Percentiles rank a stretch among this genome's conserved stretches.
Evolutionary conservation across 2,329 filamentous ascomycete species (phyloP).

Genomic region (Amesomyces nigricolor): DNA sequence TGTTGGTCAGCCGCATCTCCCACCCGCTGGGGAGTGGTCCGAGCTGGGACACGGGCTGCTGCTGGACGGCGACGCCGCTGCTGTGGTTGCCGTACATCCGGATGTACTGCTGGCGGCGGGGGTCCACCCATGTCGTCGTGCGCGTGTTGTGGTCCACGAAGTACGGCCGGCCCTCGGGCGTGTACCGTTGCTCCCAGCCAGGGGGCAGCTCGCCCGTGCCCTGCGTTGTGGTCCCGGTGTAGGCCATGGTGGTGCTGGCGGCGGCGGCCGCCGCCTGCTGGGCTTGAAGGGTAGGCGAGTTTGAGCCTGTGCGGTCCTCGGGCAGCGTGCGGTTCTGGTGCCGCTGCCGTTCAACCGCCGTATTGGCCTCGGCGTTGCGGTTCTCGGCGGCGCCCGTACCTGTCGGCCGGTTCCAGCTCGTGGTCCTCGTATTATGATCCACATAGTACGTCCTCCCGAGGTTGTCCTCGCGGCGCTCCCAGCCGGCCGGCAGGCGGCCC

Average conservation of each 20-base stretch:
- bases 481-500: slow-evolving; percentile 83
- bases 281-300: slow-evolving; percentile 70
- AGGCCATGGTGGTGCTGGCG: slow-evolving; percentile 78
- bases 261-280: slow-evolving; percentile 40
- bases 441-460: slow-evolving; percentile 95
- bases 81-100: slow-evolving; percentile 92
- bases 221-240: slow-evolving; percentile 88
- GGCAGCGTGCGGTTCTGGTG: slow-evolving; percentile 95
- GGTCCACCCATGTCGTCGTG: slow-evolving; percentile 98
- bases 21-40: slow-evolving; percentile 93
- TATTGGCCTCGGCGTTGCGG: slow-evolving; percentile 79
- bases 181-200: slow-evolving; percentile 94
- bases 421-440: slow-evolving; percentile 93
- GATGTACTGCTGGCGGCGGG: slow-evolving; percentile 94
- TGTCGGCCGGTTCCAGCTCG: slow-evolving; percentile 89
- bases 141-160: slow-evolving; percentile 98
- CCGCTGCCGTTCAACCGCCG: slow-evolving; percentile 83
- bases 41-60: slow-evolving; percentile 94
- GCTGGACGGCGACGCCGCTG: slow-evolving; percentile 81
- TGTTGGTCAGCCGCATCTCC: slow-evolving; percentile 99
- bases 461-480: slow-evolving; percentile 95
- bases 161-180: slow-evolving; percentile 89
- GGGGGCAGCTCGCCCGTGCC: slow-evolving; percentile 91
- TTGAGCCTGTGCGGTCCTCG: slow-evolving; percentile 90
- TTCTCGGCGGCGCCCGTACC: slow-evolving; percentile 71